Base-by-base conservation (phyloP, 495 filamentous ascomycete species). In the Trichocladium antarcticum region DNA sequence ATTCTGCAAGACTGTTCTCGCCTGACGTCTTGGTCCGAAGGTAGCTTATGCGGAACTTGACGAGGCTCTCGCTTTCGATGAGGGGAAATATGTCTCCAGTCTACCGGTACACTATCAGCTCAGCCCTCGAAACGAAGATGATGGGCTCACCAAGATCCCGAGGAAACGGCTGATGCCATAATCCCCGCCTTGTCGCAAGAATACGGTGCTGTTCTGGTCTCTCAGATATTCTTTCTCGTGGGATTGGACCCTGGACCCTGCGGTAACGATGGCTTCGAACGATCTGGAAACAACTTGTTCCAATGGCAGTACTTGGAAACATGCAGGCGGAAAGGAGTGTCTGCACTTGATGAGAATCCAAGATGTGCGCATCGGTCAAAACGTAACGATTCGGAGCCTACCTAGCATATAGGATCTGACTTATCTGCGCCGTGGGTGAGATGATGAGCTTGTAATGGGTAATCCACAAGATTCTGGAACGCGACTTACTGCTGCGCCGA, bases 371-470 rank as follows among this genome's bases (percentile, higher is more conserved):
- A 20, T n/a, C 14, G 9, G n/a, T 12, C 3, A 5, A n/a, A n/a
- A 12, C 11, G 27, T 19, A 7, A 10, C 27, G 19, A n/a, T n/a
- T n/a, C n/a, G n/a, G n/a, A n/a, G n/a, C 37, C 3, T 40, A 62
- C 59, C 57, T 55, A 21, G 52, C 49, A 34, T 54, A 60, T 5
- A 62, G 37, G 11, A 62, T 46, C 35, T 62, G 57, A 27, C 59
- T 62, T 42, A 56, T 35, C 57, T 27, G 42, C 17, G n/a, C n/a
- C n/a, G n/a, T n/a, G n/a, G n/a, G n/a, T n/a, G n/a, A n/a, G n/a
- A n/a, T n/a, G n/a, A n/a, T n/a, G n/a, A n/a, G n/a, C n/a, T n/a
- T n/a, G 6, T 2, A 11, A 6, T 40, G 31, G 41, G 47, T 29
- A 49, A 42, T 6, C 5, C 10, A 5, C 34, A 3, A 24, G 19